Percentiles rank a stretch among this genome's conserved stretches.
Conservation (phyloP, 1,284 basidiomycete species). For the Tilletia caries region DNA sequence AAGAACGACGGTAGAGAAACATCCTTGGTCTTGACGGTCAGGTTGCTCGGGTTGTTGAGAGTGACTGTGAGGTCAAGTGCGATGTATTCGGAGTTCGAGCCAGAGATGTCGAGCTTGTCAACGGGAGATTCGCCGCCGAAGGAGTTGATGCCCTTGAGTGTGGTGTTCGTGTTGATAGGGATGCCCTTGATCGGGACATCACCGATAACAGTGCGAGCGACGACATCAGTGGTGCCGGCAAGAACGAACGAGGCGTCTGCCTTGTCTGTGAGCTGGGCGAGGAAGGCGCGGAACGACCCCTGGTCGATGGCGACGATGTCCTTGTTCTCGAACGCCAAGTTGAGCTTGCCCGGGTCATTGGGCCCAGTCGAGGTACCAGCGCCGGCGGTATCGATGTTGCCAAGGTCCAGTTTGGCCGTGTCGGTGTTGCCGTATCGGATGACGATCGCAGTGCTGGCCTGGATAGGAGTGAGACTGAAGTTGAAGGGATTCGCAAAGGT, state of each 20-base stretch:
- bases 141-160: conserved; percentile 59
- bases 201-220: conserved; percentile 66
- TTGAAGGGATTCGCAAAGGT: conserved; percentile 73
- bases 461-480: conserved; percentile 68
- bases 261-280: conserved; percentile 63
- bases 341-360: conserved; percentile 58
- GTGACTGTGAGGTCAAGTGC: conserved; percentile 27
- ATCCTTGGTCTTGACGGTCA: conserved; percentile 65
- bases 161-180: conserved; percentile 63
- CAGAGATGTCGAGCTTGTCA: conserved; percentile 42
- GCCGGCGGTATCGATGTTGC: conserved; percentile 54
- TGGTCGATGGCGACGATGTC: conserved; percentile 63
- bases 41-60: conserved; percentile 53
- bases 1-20: conserved; percentile 65
- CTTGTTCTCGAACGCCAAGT: conserved; percentile 58
- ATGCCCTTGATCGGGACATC: conserved; percentile 67
- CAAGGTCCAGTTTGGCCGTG: conserved; percentile 63
- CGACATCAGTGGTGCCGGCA: conserved; percentile 64
- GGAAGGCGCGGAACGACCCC: conserved; percentile 62
- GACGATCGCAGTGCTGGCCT: conserved; percentile 62
- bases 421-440: conserved; percentile 60
- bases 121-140: conserved; percentile 63
- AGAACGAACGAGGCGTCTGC: conserved; percentile 60
- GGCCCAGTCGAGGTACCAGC: conserved; percentile 70
- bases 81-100: conserved; percentile 33